A percentile compares a stretch with the other conserved stretches of the same genome.
These are phyloP conservation scores for Lomentospora prolificans DNA, from an alignment of 2,329 filamentous ascomycete genomes.

Conservation along the genomic window DNA sequence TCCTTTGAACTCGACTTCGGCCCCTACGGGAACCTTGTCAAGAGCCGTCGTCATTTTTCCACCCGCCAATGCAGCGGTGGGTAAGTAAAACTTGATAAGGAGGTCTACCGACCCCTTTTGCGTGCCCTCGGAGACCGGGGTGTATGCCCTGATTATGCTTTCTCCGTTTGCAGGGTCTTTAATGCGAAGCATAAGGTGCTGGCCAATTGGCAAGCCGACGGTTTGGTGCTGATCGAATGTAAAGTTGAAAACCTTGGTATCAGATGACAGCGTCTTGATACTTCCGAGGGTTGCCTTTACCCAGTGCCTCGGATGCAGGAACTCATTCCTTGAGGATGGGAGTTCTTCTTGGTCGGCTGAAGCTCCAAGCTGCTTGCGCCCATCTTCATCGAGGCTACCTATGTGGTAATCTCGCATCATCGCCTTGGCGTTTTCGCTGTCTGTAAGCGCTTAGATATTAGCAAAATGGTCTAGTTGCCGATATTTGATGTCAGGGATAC, in stretches of 20 bases:
- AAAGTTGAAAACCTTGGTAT: conserved; percentile 77
- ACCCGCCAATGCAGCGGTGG: conserved; percentile 25
- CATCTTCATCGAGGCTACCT: conserved; percentile 54
- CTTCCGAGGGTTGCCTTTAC: conserved; percentile 58
- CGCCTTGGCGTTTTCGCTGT: conserved; percentile 81
- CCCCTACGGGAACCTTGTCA: conserved; percentile 59
- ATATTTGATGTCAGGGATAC: too few relatives aligned
- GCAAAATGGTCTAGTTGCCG: too few relatives aligned
- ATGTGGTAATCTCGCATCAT: conserved; percentile 87
- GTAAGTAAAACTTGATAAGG: conserved; percentile 74
- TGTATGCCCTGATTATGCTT: conserved; percentile 76
- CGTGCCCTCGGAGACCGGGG: conserved; percentile 59
- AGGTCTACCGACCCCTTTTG: conserved; percentile 59
- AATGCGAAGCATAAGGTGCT: conserved; percentile 78
- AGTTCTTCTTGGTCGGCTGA: conserved; percentile 21
- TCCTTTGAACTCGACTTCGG: conserved; percentile 68
- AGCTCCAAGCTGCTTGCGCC: conserved; percentile 39
- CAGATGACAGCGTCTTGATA: conserved; percentile 62
- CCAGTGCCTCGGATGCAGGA: conserved; percentile 66
- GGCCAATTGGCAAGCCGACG: conserved; percentile 71
- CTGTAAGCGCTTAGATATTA: too few relatives aligned
- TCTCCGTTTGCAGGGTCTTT: conserved; percentile 61
- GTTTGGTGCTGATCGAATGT: conserved; percentile 58
- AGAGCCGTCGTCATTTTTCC: conserved; percentile 68
- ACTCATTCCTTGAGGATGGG: conserved; percentile 37